phyloP scores from a whole-genome alignment of 768 basidiomycete species.

The Suillus variegatus region DNA sequence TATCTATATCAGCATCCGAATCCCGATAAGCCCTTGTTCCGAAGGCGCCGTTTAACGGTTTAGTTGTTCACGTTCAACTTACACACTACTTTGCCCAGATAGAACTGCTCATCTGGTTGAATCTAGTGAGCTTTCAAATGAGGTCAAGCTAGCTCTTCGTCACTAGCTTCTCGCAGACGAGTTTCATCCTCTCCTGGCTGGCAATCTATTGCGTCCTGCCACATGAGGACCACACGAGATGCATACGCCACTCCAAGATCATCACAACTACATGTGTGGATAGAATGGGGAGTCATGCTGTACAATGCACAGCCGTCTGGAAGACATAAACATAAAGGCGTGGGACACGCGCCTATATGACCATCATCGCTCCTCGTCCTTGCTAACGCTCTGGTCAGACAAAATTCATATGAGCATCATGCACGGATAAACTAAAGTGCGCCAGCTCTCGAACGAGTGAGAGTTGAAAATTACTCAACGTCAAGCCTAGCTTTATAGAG shows the following conservation, averaged over 20 bases:
- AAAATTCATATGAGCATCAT: too few relatives aligned
- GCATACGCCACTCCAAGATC: too few relatives aligned
- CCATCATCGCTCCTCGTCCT: background rate
- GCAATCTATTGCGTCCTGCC: too few relatives aligned
- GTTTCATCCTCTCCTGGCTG: conserved; percentile 40
- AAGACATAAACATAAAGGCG: background rate
- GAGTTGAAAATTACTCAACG: background rate
- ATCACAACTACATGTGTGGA: too few relatives aligned
- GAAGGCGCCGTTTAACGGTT: background rate
- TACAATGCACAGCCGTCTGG: background rate
- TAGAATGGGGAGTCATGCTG: too few relatives aligned
- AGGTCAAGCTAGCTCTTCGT: background rate
- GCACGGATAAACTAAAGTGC: too few relatives aligned
- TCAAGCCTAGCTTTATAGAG: background rate
- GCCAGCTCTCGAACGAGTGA: too few relatives aligned
- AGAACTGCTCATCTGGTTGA: background rate
- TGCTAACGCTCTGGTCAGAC: background rate
- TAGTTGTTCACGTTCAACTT: too few relatives aligned
- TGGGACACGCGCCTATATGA: background rate
- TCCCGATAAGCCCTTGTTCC: background rate
- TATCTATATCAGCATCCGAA: background rate
- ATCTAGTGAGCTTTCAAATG: background rate
- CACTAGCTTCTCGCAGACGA: conserved; percentile 70
- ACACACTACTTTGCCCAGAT: background rate
- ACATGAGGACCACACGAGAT: too few relatives aligned